Evolutionary conservation across 2,329 filamentous ascomycete species (phyloP).

Genomic region (Fusarium protoensiforme): DNA sequence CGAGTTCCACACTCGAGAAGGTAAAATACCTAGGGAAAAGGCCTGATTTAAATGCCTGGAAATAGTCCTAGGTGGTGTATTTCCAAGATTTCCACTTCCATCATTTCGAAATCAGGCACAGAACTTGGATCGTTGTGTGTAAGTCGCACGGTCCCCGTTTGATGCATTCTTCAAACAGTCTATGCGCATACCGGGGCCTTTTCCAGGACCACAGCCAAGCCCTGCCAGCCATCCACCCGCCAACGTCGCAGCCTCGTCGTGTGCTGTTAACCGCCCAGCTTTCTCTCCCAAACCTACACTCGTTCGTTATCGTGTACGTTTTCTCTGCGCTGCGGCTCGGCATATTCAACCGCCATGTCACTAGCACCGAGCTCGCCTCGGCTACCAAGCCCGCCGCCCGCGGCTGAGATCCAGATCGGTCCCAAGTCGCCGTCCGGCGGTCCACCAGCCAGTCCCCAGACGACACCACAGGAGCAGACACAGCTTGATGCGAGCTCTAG

Average conservation of each 20-base stretch:
- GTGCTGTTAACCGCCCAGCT: constrained; percentile 30
- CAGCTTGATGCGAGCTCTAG: constrained; percentile 79
- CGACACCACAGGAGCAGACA: constrained; percentile 70
- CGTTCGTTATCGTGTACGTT: constrained; percentile 20
- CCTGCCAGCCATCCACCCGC: constrained; percentile 27
- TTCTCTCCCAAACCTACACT: constrained; percentile 10
- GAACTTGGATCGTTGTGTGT: constrained; percentile 4
- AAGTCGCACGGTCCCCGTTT: constrained; percentile 38
- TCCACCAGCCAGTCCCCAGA: constrained; percentile 63
- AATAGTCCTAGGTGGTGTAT: neutral
- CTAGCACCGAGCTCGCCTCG: constrained; percentile 84
- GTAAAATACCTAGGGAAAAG: neutral
- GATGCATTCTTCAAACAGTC: constrained; percentile 10
- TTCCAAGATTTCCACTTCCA: neutral
- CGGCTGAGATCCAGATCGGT: constrained; percentile 92
- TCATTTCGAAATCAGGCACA: constrained; percentile 6
- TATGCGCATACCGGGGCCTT: constrained; percentile 40
- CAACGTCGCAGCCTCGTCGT: constrained; percentile 24
- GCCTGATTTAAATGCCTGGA: neutral
- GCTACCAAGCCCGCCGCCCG: constrained; percentile 92
- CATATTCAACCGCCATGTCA: constrained; percentile 56
- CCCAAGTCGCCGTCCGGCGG: constrained; percentile 79
- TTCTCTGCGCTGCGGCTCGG: constrained; percentile 10
- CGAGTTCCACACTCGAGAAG: neutral
- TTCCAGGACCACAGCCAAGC: constrained; percentile 13